Evolutionary conservation across 139 green algal genomes (phyloP).

Genomic region (Coccomyxa sp.): DNA sequence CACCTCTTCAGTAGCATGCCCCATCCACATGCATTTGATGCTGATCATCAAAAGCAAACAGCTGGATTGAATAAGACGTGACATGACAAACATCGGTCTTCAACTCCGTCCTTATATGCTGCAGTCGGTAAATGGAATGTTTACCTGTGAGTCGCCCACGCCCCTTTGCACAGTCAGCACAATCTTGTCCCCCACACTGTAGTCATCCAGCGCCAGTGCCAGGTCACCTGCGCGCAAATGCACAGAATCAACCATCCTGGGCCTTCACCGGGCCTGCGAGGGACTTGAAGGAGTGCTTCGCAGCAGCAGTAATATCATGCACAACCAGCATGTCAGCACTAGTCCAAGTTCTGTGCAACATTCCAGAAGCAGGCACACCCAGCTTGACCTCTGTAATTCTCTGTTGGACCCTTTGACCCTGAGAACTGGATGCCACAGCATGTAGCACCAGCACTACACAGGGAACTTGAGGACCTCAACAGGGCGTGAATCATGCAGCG

Average conservation of each 20-base stretch:
- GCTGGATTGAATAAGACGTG: no score
- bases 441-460: background rate
- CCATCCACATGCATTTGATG: no score
- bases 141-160: conserved; percentile 7
- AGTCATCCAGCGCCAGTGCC: conserved; percentile 26
- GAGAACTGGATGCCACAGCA: background rate
- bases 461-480: background rate
- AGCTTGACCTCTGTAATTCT: no score
- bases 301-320: background rate
- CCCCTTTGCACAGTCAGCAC: conserved; percentile 20
- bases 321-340: no score
- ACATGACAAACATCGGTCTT: no score
- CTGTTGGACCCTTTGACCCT: background rate
- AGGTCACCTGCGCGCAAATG: conserved; percentile 18
- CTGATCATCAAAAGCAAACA: no score
- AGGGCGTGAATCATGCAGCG: background rate
- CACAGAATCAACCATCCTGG: background rate
- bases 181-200: conserved; percentile 26
- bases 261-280: background rate
- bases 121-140: no score
- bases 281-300: background rate
- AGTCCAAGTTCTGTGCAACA: background rate
- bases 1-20: no score
- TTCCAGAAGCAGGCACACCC: background rate
- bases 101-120: no score